These are phyloP conservation scores for Aspergillus biplanus DNA, from an alignment of 495 filamentous ascomycete species.

Conservation along the genomic window DNA sequence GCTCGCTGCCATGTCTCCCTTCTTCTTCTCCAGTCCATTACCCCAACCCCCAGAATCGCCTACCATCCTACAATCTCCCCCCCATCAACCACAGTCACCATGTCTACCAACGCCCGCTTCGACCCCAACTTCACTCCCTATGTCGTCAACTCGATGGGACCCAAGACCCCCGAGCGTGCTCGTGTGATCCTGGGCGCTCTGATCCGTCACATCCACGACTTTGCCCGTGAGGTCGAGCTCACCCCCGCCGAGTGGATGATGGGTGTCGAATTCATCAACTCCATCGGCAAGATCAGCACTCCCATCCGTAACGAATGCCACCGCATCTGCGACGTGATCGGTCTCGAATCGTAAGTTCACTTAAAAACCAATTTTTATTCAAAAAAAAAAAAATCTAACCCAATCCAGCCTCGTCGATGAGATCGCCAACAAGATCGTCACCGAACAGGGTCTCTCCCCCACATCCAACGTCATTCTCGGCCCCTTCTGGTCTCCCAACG, in stretches of 20 bases:
- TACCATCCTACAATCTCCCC: background rate
- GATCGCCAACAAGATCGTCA: constrained; percentile 79
- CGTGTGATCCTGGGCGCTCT: constrained; percentile 66
- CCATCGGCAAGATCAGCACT: constrained; percentile 57
- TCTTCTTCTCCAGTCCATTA: constrained; percentile 1
- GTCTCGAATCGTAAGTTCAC: constrained; percentile 77
- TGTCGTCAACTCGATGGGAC: constrained; percentile 76
- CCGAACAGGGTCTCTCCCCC: constrained; percentile 68
- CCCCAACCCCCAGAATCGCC: background rate
- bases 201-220: constrained; percentile 81
- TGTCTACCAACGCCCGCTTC: constrained; percentile 51
- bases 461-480: constrained; percentile 85
- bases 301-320: constrained; percentile 75
- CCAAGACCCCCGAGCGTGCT: constrained; percentile 69
- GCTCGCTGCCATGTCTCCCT: constrained; percentile 3
- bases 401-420: constrained; percentile 71
- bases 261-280: constrained; percentile 66
- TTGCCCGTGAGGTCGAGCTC: constrained; percentile 79
- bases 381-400: constrained; percentile 12
- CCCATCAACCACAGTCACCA: constrained; percentile 21
- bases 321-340: constrained; percentile 77
- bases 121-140: constrained; percentile 77
- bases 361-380: too few relatives aligned
- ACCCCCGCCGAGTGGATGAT: constrained; percentile 80
- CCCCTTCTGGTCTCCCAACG: constrained; percentile 86